Evolutionary conservation across 768 basidiomycete genomes (phyloP).

Genomic region (Termitomyces sp.): DNA sequence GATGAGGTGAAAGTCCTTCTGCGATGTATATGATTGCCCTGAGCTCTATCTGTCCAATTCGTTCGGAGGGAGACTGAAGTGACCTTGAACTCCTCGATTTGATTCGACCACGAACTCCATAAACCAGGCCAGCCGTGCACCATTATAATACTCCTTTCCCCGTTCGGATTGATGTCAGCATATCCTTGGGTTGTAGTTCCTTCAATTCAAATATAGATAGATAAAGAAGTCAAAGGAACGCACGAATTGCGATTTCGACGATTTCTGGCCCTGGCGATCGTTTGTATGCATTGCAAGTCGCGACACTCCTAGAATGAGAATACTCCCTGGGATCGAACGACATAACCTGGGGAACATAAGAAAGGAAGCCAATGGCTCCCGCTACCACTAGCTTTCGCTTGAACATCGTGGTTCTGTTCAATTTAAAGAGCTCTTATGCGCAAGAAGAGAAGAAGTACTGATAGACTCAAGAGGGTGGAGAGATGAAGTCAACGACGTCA

Average conservation of each 20-base stretch:
- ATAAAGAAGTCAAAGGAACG: conserved; percentile 11
- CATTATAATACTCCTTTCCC: conserved; percentile 51
- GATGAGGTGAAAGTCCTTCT: conserved; percentile 60
- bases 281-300: conserved; percentile 36
- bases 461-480: too few species aligned
- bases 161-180: conserved; percentile 53
- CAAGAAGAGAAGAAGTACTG: neutral
- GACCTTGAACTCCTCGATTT: conserved; percentile 64
- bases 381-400: neutral
- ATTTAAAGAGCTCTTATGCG: neutral
- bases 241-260: conserved; percentile 43
- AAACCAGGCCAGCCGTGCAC: conserved; percentile 79
- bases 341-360: neutral
- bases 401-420: neutral
- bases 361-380: neutral
- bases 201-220: neutral
- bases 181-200: conserved; percentile 42
- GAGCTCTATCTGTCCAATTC: neutral
- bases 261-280: conserved; percentile 24
- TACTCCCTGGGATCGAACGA: conserved; percentile 36
- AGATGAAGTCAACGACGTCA: neutral
- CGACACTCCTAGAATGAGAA: conserved; percentile 22
- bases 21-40: neutral
- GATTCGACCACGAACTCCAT: conserved; percentile 72
- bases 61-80: neutral